Percentiles rank a stretch among this genome's conserved stretches.
phyloP scores from a whole-genome alignment of 2,329 filamentous ascomycete genomes.

The Pseudocercospora eumusae region DNA sequence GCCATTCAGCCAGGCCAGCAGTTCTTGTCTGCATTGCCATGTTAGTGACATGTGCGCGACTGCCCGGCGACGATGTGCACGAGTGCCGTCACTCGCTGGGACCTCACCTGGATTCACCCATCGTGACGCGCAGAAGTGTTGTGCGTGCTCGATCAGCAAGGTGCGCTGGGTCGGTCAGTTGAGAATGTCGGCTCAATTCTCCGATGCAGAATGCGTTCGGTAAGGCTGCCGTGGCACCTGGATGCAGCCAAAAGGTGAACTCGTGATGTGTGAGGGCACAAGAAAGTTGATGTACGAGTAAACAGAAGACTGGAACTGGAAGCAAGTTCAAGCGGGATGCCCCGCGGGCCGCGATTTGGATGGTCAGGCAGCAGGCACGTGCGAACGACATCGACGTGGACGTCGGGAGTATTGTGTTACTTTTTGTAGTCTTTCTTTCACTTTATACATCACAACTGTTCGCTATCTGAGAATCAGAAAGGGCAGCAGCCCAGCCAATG shows the following conservation, averaged over 20 bases:
- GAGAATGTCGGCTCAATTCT: neutral
- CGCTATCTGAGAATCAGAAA: conserved; percentile 7
- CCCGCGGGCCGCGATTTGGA: neutral
- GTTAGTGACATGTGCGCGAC: conserved; percentile 14
- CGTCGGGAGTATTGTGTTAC: too few species aligned
- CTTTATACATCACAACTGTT: conserved; percentile 9
- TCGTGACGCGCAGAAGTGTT: conserved; percentile 15
- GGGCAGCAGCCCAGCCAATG: neutral
- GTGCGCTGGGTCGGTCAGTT: neutral
- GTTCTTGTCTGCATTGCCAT: conserved; percentile 74
- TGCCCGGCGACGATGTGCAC: neutral
- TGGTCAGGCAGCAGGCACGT: neutral
- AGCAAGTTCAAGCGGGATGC: neutral
- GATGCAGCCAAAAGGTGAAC: neutral
- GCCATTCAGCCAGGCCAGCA: conserved; percentile 95
- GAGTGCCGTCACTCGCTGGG: neutral
- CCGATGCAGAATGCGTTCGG: neutral
- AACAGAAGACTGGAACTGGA: neutral
- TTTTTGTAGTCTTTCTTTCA: conserved; percentile 2
- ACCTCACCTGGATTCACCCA: conserved; percentile 30
- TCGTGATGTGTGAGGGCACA: neutral
- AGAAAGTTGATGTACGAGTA: neutral
- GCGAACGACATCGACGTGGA: neutral
- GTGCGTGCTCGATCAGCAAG: neutral
- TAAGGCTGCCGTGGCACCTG: neutral